Conservation (phyloP, 768 basidiomycete genomes). For the Lanmaoa rubissima region DNA sequence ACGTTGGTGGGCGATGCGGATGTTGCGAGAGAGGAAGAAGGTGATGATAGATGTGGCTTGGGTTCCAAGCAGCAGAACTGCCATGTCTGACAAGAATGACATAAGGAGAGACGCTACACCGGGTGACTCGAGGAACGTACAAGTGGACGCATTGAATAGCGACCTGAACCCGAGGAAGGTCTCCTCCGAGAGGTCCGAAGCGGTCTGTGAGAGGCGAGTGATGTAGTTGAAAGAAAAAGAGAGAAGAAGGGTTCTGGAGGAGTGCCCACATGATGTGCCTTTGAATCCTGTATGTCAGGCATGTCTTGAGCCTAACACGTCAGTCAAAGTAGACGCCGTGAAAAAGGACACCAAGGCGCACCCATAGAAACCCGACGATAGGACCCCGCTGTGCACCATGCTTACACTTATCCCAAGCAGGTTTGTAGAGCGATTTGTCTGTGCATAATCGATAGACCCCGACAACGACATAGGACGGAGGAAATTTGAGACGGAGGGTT, state of each 20-base stretch:
- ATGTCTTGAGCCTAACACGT: conserved; percentile 41
- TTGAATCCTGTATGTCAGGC: conserved; percentile 72
- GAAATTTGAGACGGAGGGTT: conserved; percentile 62
- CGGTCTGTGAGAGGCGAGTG: conserved; percentile 27
- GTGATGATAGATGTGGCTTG: conserved; percentile 74
- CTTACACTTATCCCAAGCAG: conserved; percentile 83
- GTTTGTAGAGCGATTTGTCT: conserved; percentile 63
- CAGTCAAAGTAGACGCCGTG: not conserved
- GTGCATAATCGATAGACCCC: conserved; percentile 82
- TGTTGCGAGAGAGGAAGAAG: conserved; percentile 83
- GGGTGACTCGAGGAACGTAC: conserved; percentile 36
- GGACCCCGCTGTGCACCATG: conserved; percentile 73
- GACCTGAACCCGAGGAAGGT: conserved; percentile 62
- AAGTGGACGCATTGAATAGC: conserved; percentile 70
- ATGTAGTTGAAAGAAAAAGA: conserved; percentile 28
- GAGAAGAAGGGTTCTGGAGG: conserved; percentile 25
- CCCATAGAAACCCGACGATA: conserved; percentile 70
- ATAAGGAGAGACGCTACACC: not conserved
- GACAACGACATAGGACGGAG: conserved; percentile 82
- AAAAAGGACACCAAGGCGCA: conserved; percentile 28
- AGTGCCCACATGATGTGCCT: conserved; percentile 52
- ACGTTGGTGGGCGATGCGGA: conserved; percentile 72
- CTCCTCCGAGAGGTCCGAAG: conserved; percentile 38
- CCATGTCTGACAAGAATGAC: conserved; percentile 53
- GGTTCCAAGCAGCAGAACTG: conserved; percentile 66